phyloP scores from a whole-genome alignment of 176 grass and related monocot species.

The Carex myosuroides region DNA sequence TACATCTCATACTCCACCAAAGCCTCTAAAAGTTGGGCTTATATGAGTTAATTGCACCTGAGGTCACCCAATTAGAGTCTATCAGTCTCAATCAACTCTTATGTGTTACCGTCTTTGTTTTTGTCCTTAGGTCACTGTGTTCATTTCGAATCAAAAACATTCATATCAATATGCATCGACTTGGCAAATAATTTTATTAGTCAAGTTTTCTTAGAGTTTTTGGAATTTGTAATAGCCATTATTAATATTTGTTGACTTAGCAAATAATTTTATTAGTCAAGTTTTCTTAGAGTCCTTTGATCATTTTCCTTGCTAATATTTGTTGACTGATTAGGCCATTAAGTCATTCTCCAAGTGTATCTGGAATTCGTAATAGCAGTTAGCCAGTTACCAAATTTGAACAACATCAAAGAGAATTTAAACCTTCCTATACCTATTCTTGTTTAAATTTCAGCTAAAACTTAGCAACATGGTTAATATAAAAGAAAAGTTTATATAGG shows the following conservation, averaged over 20 bases:
- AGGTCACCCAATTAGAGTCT: neutral
- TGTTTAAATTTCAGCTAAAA: neutral
- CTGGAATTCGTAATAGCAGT: too few species aligned
- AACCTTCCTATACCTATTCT: neutral
- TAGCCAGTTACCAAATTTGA: too few species aligned
- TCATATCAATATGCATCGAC: neutral
- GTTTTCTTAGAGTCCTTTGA: too few species aligned
- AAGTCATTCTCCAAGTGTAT: neutral
- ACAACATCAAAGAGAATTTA: too few species aligned
- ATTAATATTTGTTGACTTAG: neutral
- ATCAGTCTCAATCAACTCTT: neutral
- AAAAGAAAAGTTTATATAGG: neutral
- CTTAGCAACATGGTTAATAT: neutral
- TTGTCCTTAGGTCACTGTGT: neutral
- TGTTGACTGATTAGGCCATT: neutral
- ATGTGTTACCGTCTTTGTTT: neutral
- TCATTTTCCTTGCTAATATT: neutral
- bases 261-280: neutral
- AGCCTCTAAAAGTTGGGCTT: neutral
- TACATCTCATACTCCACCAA: neutral
- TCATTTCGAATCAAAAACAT: neutral
- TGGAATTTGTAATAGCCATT: too few species aligned
- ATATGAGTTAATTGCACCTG: neutral
- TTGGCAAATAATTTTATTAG: neutral
- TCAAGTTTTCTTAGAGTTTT: neutral